Evolutionary conservation across 441 rosid species (phyloP).

Genomic region (Erodium moschatum): DNA sequence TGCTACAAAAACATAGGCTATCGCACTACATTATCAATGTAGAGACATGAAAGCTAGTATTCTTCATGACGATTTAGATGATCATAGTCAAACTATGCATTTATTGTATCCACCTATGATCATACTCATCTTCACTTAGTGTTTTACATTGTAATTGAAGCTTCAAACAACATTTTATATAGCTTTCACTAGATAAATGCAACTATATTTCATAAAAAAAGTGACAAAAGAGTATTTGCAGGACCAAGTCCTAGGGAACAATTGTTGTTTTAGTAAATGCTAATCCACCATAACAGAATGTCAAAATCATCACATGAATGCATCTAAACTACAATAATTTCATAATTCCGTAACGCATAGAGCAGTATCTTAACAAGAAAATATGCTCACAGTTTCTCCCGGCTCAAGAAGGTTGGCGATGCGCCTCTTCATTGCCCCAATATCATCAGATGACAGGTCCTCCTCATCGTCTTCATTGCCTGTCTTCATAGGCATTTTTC

Average conservation of each 20-base stretch:
- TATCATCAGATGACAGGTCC: constrained; percentile 64
- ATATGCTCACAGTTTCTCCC: constrained; percentile 66
- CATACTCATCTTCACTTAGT: not conserved
- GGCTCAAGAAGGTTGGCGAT: constrained; percentile 72
- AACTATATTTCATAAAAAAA: too few species aligned
- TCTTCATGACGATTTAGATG: not conserved
- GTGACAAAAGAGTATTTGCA: not conserved
- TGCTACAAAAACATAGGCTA: not conserved
- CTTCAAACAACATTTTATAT: not conserved
- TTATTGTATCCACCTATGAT: not conserved
- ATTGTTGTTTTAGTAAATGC: not conserved
- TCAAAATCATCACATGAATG: not conserved
- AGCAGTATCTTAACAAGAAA: not conserved
- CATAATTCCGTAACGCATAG: not conserved
- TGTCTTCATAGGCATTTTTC: constrained; percentile 22
- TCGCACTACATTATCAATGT: not conserved
- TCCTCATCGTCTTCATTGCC: constrained; percentile 26
- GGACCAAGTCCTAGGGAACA: not conserved
- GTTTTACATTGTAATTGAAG: not conserved
- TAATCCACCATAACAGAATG: not conserved
- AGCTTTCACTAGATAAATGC: not conserved
- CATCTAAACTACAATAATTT: not conserved
- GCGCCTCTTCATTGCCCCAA: constrained; percentile 66
- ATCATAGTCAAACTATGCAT: not conserved
- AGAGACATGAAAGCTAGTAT: not conserved